Evolutionary conservation across 176 grass and related monocot species (phyloP).

Genomic region (Alopecurus myosuroides): DNA sequence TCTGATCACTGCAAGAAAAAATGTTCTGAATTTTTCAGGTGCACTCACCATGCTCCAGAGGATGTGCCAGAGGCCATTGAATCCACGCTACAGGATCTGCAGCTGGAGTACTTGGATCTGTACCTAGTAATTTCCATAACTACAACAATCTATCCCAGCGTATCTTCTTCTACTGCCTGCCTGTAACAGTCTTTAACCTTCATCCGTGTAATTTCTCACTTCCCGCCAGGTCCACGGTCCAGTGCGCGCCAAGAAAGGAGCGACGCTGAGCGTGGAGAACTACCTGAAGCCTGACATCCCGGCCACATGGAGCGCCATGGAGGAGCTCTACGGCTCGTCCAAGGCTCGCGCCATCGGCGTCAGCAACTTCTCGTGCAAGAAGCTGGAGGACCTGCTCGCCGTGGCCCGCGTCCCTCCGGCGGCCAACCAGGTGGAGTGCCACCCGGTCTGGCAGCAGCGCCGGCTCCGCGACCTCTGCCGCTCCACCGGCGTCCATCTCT

Average conservation of each 20-base stretch:
- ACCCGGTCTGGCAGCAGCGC: constrained; percentile 39
- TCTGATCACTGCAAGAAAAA: background rate
- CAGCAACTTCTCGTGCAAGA: constrained; percentile 45
- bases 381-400: constrained; percentile 26
- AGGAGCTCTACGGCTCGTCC: constrained; percentile 21
- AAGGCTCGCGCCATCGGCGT: constrained; percentile 39
- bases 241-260: constrained; percentile 38
- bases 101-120: constrained; percentile 19
- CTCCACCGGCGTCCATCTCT: constrained; percentile 26
- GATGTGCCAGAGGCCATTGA: constrained; percentile 4
- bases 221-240: constrained; percentile 25
- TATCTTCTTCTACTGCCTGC: background rate
- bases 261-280: constrained; percentile 25
- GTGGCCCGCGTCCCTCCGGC: constrained; percentile 30
- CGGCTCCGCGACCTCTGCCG: constrained; percentile 25
- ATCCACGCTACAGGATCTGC: background rate
- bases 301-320: constrained; percentile 46
- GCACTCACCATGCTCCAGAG: constrained; percentile 9
- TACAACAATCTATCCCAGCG: background rate
- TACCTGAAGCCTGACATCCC: constrained; percentile 33
- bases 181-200: too few relatives aligned
- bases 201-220: background rate
- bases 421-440: constrained; percentile 49
- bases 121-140: constrained; percentile 14
- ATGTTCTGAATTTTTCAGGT: constrained; percentile 2